Conservation (phyloP, 1,284 basidiomycete genomes). For the Trichosporon faecale region DNA sequence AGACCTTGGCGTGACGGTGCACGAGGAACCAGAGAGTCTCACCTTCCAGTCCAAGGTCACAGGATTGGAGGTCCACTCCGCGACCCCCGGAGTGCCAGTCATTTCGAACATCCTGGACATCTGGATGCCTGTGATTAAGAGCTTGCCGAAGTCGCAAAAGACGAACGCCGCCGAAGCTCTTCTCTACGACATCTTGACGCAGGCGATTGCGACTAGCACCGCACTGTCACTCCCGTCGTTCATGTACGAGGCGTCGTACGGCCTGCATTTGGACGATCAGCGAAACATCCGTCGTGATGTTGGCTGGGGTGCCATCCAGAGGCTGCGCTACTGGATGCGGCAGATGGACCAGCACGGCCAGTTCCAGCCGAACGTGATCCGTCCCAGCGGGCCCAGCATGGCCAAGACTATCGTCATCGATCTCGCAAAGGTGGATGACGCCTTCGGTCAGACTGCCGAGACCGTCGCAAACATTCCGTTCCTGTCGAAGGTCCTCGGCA, state of each 20-base stretch:
- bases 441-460: conserved; percentile 27
- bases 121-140: conserved; percentile 23
- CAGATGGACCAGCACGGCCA: conserved; percentile 3
- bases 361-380: background rate
- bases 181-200: conserved; percentile 31
- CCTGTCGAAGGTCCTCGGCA: conserved; percentile 33
- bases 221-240: conserved; percentile 32
- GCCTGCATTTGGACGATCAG: conserved; percentile 43
- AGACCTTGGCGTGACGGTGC: conserved; percentile 9
- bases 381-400: conserved; percentile 19
- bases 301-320: conserved; percentile 43
- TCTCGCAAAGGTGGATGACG: conserved; percentile 30
- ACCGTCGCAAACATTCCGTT: conserved; percentile 34
- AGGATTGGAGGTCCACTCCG: conserved; percentile 16
- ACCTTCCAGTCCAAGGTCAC: conserved; percentile 19
- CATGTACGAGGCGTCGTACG: conserved; percentile 37
- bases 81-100: conserved; percentile 25
- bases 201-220: conserved; percentile 18
- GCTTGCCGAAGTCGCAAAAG: conserved; percentile 1
- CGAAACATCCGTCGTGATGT: conserved; percentile 39
- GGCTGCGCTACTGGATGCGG: conserved; percentile 43
- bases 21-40: background rate
- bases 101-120: conserved; percentile 19
- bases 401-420: conserved; percentile 25
- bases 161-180: conserved; percentile 14